phyloP scores from a whole-genome alignment of 2,329 filamentous ascomycete species.

The Colletotrichum sojae region DNA sequence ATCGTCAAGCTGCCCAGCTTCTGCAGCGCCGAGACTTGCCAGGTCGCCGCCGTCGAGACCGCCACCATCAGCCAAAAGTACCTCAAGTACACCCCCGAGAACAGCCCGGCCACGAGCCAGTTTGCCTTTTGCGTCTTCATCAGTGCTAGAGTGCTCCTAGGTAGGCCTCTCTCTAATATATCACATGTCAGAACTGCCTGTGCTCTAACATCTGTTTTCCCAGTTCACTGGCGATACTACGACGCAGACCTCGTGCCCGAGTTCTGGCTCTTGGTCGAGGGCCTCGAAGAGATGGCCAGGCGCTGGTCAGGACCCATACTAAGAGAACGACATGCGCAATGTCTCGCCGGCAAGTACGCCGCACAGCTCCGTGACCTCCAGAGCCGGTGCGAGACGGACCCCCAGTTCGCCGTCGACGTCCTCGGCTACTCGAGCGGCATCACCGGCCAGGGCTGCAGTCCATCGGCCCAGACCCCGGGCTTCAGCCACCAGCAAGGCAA shows the following conservation, averaged over 20 bases:
- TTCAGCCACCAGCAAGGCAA: constrained; percentile 35
- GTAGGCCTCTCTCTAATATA: not conserved
- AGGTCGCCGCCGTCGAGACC: constrained; percentile 60
- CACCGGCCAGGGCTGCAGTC: constrained; percentile 29
- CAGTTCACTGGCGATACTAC: constrained; percentile 50
- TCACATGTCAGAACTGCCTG: too few relatives aligned
- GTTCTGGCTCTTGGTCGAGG: constrained; percentile 48
- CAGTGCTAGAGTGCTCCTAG: constrained; percentile 58
- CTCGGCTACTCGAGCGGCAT: constrained; percentile 41
- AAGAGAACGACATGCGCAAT: constrained; percentile 19
- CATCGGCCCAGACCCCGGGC: constrained; percentile 17
- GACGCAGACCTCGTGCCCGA: constrained; percentile 41
- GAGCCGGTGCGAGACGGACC: constrained; percentile 32
- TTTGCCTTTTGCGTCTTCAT: constrained; percentile 64
- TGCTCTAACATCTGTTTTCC: not conserved
- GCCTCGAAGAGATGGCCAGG: constrained; percentile 49
- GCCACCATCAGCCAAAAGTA: constrained; percentile 62
- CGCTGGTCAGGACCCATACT: constrained; percentile 45
- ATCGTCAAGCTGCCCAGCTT: constrained; percentile 54
- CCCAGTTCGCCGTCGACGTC: constrained; percentile 39
- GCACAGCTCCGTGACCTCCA: constrained; percentile 40
- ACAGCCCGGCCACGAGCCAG: constrained; percentile 51
- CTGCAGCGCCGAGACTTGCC: constrained; percentile 64
- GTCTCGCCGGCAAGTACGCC: constrained; percentile 45
- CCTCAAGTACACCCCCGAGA: constrained; percentile 52